Conservation (phyloP, 2,329 filamentous ascomycete species). For the Tolypocladium amazonense region DNA sequence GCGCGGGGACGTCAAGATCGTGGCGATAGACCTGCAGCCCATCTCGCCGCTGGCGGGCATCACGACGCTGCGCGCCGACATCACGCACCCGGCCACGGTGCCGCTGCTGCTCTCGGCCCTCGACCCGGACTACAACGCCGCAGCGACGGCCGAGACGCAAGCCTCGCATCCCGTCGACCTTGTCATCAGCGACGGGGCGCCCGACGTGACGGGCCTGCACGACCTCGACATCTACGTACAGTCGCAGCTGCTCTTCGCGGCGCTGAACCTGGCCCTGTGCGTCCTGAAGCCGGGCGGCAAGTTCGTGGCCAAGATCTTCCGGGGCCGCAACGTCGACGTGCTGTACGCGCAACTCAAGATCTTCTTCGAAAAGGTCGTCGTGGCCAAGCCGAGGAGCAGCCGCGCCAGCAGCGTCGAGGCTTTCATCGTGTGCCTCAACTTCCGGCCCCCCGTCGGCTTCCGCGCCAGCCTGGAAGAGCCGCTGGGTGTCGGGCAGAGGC, state of each 20-base stretch:
- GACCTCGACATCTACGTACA: constrained; percentile 98
- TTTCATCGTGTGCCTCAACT: constrained; percentile 90
- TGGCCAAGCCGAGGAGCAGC: constrained; percentile 89
- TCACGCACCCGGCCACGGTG: constrained; percentile 92
- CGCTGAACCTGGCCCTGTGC: constrained; percentile 84
- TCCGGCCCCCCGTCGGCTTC: constrained; percentile 68
- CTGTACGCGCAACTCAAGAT: constrained; percentile 89
- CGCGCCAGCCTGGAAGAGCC: constrained; percentile 66
- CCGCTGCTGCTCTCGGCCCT: constrained; percentile 78
- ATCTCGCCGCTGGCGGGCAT: constrained; percentile 93
- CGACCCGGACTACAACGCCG: constrained; percentile 51
- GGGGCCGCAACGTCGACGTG: constrained; percentile 88
- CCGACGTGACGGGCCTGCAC: constrained; percentile 92
- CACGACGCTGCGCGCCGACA: constrained; percentile 84
- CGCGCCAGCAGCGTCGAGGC: constrained; percentile 95
- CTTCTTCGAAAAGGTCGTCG: constrained; percentile 74
- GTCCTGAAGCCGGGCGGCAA: constrained; percentile 87
- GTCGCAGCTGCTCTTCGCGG: constrained; percentile 87
- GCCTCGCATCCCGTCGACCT: constrained; percentile 77
- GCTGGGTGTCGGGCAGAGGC: constrained; percentile 50
- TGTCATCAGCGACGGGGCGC: constrained; percentile 89
- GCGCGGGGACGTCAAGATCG: constrained; percentile 75
- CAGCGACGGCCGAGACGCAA: constrained; percentile 28
- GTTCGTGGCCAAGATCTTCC: constrained; percentile 97
- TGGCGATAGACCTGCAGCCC: constrained; percentile 90